Percentiles rank a stretch among this genome's conserved stretches.
phyloP scores from a whole-genome alignment of 306 rosid genomes.

The Prunus dulcis region DNA sequence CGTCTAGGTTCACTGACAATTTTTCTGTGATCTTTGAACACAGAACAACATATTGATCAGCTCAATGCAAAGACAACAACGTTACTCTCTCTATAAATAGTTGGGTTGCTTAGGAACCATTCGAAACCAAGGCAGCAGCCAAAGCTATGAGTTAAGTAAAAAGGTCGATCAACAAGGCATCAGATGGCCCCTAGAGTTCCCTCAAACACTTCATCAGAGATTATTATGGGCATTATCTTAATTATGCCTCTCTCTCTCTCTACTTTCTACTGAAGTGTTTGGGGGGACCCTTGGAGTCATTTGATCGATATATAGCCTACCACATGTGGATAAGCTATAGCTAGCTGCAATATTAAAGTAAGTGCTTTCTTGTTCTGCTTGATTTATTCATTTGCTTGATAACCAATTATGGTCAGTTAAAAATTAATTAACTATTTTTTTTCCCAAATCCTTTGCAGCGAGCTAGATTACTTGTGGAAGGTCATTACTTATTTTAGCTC shows the following conservation, averaged over 20 bases:
- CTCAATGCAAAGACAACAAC: background rate
- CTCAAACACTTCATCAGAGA: background rate
- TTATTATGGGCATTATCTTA: background rate
- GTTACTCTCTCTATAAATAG: background rate
- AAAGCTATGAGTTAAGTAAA: background rate
- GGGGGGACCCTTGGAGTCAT: background rate
- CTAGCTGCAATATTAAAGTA: background rate
- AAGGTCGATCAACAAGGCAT: background rate
- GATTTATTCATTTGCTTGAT: no score
- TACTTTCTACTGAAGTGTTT: background rate
- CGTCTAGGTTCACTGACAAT: conserved; percentile 45
- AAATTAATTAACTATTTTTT: no score
- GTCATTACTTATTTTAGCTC: no score
- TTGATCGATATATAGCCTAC: no score
- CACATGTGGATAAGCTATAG: no score
- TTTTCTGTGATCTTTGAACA: background rate
- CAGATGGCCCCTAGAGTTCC: background rate
- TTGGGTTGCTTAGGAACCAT: background rate
- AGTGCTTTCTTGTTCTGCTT: no score
- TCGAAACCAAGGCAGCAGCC: background rate
- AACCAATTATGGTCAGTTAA: no score
- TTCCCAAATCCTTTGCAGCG: no score
- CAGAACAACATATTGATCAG: no score
- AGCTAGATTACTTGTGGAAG: no score
- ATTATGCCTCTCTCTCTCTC: background rate